Conservation (phyloP, 179 eudicot species). For the Amaranthus tricolor region DNA sequence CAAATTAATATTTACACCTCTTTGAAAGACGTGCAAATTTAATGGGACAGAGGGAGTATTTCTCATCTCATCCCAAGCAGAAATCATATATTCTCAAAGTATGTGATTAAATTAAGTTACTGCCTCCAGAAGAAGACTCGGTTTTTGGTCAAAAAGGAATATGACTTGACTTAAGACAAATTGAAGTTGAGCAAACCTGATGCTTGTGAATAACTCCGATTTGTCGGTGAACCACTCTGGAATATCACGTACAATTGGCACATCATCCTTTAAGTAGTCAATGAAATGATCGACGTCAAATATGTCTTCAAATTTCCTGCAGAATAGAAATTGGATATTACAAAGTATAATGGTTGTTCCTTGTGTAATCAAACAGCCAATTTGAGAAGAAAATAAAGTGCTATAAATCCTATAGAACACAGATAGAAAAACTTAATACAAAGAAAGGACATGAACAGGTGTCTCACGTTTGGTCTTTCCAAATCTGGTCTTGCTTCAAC, state of each 20-base stretch:
- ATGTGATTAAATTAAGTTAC: background rate
- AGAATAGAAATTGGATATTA: constrained; percentile 9
- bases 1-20: no score
- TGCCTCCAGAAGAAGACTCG: background rate
- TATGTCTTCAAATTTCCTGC: constrained; percentile 96
- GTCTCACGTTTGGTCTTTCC: constrained; percentile 99
- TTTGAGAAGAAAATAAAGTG: background rate
- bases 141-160: background rate
- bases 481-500: constrained; percentile 97
- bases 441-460: background rate
- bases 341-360: background rate
- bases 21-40: no score
- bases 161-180: background rate
- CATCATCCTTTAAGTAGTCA: constrained; percentile 96
- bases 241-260: constrained; percentile 89
- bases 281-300: constrained; percentile 98
- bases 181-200: constrained; percentile 50
- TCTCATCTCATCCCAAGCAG: no score
- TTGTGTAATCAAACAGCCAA: background rate
- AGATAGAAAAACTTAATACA: background rate
- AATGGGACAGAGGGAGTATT: no score
- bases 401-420: background rate
- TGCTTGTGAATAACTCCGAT: constrained; percentile 83
- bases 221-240: constrained; percentile 97
- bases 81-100: no score